phyloP scores from a whole-genome alignment of 208 protist genomes.

The Angomonas deanei region DNA sequence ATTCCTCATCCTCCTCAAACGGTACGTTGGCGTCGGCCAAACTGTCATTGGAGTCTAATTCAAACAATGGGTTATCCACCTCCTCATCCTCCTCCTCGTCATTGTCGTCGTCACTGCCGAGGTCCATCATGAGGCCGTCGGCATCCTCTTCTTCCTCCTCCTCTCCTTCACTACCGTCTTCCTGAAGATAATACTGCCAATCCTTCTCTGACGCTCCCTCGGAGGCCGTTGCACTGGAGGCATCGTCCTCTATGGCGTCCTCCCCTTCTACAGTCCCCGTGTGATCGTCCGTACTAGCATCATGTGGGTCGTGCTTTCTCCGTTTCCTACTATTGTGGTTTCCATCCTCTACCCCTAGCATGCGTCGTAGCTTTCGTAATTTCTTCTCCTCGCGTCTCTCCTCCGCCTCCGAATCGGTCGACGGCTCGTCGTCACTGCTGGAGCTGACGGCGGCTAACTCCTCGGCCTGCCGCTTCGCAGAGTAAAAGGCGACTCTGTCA shows the following conservation, averaged over 20 bases:
- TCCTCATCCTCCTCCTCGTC: constrained; percentile 22
- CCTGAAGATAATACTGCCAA: neutral
- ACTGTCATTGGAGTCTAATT: constrained; percentile 17
- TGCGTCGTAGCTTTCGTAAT: constrained; percentile 26
- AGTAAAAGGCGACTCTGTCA: constrained; percentile 66
- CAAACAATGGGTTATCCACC: constrained; percentile 8
- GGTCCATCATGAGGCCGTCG: constrained; percentile 21
- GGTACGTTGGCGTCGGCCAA: constrained; percentile 6
- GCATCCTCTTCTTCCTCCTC: constrained; percentile 30
- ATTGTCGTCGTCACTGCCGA: constrained; percentile 31
- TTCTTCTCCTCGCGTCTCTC: constrained; percentile 20
- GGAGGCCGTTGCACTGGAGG: neutral
- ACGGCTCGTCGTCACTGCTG: constrained; percentile 54
- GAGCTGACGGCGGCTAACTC: constrained; percentile 69
- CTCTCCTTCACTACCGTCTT: neutral
- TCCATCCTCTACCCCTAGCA: constrained; percentile 29
- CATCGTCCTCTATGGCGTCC: neutral
- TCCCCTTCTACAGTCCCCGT: neutral
- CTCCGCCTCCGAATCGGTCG: constrained; percentile 59
- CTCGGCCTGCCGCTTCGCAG: constrained; percentile 68
- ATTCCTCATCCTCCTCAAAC: constrained; percentile 16
- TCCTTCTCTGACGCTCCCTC: neutral
- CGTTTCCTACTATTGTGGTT: neutral
- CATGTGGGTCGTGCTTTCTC: no score
- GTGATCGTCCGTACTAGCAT: no score